phyloP scores from a whole-genome alignment of 2,329 filamentous ascomycete species.

The Ceratocystis alfenasii region DNA sequence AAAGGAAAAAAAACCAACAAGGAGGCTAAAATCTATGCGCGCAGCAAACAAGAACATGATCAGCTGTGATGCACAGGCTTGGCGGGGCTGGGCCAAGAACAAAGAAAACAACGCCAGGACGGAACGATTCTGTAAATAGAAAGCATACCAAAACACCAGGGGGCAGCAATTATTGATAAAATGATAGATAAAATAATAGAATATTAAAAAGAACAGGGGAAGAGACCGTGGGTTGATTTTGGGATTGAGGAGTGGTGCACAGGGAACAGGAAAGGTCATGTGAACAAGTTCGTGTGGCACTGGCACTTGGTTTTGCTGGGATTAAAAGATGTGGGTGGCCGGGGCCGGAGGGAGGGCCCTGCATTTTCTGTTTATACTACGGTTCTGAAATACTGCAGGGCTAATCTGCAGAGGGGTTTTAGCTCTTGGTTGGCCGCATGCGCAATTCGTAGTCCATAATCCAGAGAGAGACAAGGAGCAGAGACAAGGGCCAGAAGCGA shows the following conservation, averaged over 20 bases:
- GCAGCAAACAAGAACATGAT: not conserved
- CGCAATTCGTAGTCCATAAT: no score
- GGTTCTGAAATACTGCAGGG: no score
- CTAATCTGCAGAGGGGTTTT: slow-evolving; percentile 9
- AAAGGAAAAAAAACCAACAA: not conserved
- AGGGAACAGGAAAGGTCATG: slow-evolving; percentile 5
- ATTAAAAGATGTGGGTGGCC: not conserved
- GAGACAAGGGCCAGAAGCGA: not conserved
- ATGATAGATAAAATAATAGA: not conserved
- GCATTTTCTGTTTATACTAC: slow-evolving; percentile 7
- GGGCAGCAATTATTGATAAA: not conserved
- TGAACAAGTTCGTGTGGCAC: slow-evolving; percentile 13
- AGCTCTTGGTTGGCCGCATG: slow-evolving; percentile 21
- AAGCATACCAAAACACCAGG: not conserved
- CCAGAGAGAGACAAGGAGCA: not conserved
- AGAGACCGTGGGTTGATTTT: not conserved
- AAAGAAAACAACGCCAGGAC: not conserved
- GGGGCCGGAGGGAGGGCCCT: slow-evolving; percentile 6
- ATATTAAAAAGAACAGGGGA: not conserved
- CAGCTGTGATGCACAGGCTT: slow-evolving; percentile 7
- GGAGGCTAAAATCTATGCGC: not conserved
- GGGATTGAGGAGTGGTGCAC: slow-evolving; percentile 3
- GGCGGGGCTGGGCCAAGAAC: slow-evolving; percentile 7
- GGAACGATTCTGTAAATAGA: not conserved
- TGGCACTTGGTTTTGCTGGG: not conserved